Evolutionary conservation across 768 basidiomycete species (phyloP).

Genomic region (Chalciporus sphaerocephalus): DNA sequence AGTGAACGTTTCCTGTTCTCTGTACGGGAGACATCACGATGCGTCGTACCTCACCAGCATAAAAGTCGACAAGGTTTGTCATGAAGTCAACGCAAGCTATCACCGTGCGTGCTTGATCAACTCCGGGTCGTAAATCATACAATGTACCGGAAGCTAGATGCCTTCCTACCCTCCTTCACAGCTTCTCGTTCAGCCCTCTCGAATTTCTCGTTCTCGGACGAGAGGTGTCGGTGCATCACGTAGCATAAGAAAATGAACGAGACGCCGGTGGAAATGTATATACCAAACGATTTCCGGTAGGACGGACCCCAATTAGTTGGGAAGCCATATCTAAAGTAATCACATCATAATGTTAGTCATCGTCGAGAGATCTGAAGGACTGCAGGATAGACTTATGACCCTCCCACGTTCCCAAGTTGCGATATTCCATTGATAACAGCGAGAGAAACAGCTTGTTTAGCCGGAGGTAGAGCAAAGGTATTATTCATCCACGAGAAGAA

Average conservation of each 20-base stretch:
- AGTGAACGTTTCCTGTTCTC: too few species aligned
- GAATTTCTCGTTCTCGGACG: slow-evolving; percentile 36
- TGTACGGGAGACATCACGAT: too few species aligned
- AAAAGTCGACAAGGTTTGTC: too few species aligned
- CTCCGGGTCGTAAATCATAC: too few species aligned
- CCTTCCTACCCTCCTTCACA: too few species aligned
- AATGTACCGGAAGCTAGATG: too few species aligned
- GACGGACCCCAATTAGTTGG: slow-evolving; percentile 64
- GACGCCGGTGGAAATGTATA: slow-evolving; percentile 60
- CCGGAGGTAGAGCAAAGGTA: slow-evolving; percentile 69
- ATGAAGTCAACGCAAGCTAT: too few species aligned
- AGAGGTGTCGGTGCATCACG: slow-evolving; percentile 42
- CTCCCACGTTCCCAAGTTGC: slow-evolving; percentile 79
- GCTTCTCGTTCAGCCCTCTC: slow-evolving; percentile 38
- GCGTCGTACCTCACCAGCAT: too few species aligned
- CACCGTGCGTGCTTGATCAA: too few species aligned
- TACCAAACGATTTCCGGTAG: slow-evolving; percentile 67
- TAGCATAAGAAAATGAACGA: slow-evolving; percentile 49
- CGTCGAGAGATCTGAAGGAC: slow-evolving; percentile 2
- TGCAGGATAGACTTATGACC: slow-evolving; percentile 52
- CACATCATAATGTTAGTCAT: too few species aligned
- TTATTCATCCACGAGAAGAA: slow-evolving; percentile 53
- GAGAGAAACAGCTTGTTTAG: slow-evolving; percentile 80
- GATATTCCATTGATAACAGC: slow-evolving; percentile 80
- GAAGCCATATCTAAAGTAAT: slow-evolving; percentile 72